Evolutionary conservation across 176 grass and related monocot species (phyloP), one percentile per base, ranked within the genome.

Genomic region (Luzula sylvatica): DNA sequence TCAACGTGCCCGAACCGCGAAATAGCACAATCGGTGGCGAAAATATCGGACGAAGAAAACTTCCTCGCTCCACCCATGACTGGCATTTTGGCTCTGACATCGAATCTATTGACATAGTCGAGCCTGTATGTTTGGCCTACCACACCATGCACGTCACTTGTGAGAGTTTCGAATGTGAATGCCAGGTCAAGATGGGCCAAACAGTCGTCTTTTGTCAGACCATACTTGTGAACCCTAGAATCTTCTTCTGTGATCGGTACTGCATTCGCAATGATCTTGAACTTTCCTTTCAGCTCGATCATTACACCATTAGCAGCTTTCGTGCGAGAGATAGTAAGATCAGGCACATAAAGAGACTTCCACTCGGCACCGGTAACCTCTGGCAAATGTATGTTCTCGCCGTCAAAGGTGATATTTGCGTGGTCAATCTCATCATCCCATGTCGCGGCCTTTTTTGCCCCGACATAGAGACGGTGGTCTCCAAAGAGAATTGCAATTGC

Each of bases 161-260:
- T 63, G 58, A 63, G 58, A 30, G 20, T 22, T 16, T 47, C 43
- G 11, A 63, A 63, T 9, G 21, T 46, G 38, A 63, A 63, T 26
- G 21, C 15, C 7, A 63, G n/a, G 11, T 46, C 38, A 11, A 63
- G 58, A 17, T 63, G 58, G 4, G 58, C 58, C 9, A 63, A 21
- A 39, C 58, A 47, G 38, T 47, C 58, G 11, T 63, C 58, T 14
- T 16, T 15, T 6, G 9, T 9, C 8, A 60, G 30, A 12, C 47
- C 61, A 11, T 66, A 66, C 11, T 51, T 51, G 42, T 66, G 61
- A 13, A 66, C 38, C 23, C 61, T 47, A 20, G 61, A 66, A 17
- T 66, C 61, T 20, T 66, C 42, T 21, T 66, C 15, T 4, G 61
- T 52, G 22, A 66, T 66, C 1, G 61, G 61, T 2, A 66, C 45